Conservation (phyloP, 345 rosid species). For the Eucalyptus tenuipes region DNA sequence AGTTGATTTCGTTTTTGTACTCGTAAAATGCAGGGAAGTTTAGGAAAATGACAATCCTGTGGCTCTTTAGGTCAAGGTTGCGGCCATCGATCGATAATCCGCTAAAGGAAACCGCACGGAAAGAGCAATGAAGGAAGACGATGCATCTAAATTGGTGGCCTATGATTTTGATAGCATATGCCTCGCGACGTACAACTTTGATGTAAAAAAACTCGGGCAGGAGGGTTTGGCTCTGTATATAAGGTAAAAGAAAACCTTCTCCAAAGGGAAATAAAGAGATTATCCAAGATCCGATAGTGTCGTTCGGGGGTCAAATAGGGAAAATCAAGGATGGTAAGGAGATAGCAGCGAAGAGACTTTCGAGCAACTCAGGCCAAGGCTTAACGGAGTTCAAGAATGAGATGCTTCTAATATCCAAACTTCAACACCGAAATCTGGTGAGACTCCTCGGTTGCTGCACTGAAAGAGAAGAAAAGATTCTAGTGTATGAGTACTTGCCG, state of each 20-base stretch:
- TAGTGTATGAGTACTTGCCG: not conserved
- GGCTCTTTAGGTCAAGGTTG: not conserved
- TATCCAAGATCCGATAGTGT: not conserved
- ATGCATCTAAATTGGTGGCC: not conserved
- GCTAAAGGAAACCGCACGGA: not conserved
- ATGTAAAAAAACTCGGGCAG: slow-evolving; percentile 1
- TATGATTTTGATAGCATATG: not conserved
- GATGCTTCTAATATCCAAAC: slow-evolving; percentile 7
- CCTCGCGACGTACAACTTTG: not conserved
- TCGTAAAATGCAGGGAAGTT: not conserved
- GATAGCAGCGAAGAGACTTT: slow-evolving; percentile 14
- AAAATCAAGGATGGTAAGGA: not conserved
- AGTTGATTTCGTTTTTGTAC: not conserved
- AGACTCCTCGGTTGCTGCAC: slow-evolving; percentile 13
- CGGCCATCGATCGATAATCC: not conserved
- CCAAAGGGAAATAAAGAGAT: too few relatives aligned
- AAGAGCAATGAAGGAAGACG: not conserved
- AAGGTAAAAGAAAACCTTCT: not conserved
- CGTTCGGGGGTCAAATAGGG: slow-evolving; percentile 7
- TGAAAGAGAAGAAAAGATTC: not conserved
- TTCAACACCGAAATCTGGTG: slow-evolving; percentile 22
- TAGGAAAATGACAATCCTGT: not conserved
- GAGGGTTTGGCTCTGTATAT: slow-evolving; percentile 8
- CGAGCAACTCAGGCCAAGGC: slow-evolving; percentile 18
- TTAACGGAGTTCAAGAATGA: slow-evolving; percentile 3